Evolutionary conservation across 2,329 filamentous ascomycete genomes (phyloP).

Genomic region (Zymoseptoria tritici): DNA sequence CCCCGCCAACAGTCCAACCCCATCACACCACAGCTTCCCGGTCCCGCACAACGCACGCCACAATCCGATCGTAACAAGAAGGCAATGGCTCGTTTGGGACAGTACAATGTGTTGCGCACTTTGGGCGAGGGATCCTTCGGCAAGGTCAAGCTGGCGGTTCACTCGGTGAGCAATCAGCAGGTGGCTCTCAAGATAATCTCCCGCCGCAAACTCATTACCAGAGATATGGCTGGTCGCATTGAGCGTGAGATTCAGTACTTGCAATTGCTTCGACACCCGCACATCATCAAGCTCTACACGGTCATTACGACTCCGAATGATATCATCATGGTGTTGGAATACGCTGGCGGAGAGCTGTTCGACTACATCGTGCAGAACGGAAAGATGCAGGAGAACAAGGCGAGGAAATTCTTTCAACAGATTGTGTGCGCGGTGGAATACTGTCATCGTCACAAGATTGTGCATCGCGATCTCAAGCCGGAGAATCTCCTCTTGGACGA

Average conservation of each 20-base stretch:
- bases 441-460: constrained; percentile 97
- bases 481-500: constrained; percentile 95
- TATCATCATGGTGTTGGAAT: constrained; percentile 99
- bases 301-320: constrained; percentile 91
- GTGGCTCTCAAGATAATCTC: constrained; percentile 98
- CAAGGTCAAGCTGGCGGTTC: constrained; percentile 94
- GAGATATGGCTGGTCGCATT: constrained; percentile 95
- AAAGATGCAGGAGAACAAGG: constrained; percentile 81
- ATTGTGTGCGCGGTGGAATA: constrained; percentile 99
- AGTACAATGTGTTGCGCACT: constrained; percentile 84
- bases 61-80: constrained; percentile 32
- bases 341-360: constrained; percentile 91
- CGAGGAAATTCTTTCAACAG: constrained; percentile 97
- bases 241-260: constrained; percentile 98
- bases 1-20: constrained; percentile 27
- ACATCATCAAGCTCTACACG: constrained; percentile 98
- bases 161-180: constrained; percentile 86
- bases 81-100: constrained; percentile 59
- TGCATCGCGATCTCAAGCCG: constrained; percentile 93
- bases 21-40: constrained; percentile 7
- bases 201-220: constrained; percentile 87
- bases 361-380: constrained; percentile 96
- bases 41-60: constrained; percentile 17
- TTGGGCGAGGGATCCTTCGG: constrained; percentile 96
- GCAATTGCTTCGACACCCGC: constrained; percentile 87